phyloP scores from a whole-genome alignment of 2,329 filamentous ascomycete species.

The Pezicula rhizophila region DNA sequence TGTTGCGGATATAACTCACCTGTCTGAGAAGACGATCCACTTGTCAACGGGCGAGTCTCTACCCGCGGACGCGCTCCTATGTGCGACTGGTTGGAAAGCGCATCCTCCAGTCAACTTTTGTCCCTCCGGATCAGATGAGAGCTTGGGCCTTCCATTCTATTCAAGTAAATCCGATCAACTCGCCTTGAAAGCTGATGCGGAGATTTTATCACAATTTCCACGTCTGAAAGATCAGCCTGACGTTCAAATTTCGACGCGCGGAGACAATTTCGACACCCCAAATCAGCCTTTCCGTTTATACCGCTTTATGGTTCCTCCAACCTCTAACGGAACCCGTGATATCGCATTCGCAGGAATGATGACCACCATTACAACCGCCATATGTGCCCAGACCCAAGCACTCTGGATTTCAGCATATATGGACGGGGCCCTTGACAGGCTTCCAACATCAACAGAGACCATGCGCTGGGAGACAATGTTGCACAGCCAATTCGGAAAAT shows the following conservation, averaged over 20 bases:
- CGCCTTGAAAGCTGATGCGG: slow-evolving; percentile 39
- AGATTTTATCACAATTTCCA: slow-evolving; percentile 49
- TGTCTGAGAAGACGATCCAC: slow-evolving; percentile 41
- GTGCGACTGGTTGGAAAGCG: slow-evolving; percentile 54
- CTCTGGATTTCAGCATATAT: slow-evolving; percentile 65
- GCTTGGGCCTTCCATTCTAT: slow-evolving; percentile 37
- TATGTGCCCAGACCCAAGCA: slow-evolving; percentile 42
- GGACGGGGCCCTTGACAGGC: slow-evolving; percentile 37
- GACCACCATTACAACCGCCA: slow-evolving; percentile 36
- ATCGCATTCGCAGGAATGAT: slow-evolving; percentile 41
- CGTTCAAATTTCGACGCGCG: slow-evolving; percentile 36
- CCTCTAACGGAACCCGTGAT: slow-evolving; percentile 33
- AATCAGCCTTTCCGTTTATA: slow-evolving; percentile 35
- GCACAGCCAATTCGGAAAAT: slow-evolving; percentile 62
- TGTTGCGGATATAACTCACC: slow-evolving; percentile 42
- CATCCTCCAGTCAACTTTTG: slow-evolving; percentile 46
- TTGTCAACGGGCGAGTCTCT: slow-evolving; percentile 43
- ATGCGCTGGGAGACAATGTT: slow-evolving; percentile 52
- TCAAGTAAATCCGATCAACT: slow-evolving; percentile 28
- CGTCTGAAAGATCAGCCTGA: slow-evolving; percentile 45
- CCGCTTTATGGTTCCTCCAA: slow-evolving; percentile 40
- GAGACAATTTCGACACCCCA: slow-evolving; percentile 2
- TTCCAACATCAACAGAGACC: slow-evolving; percentile 26
- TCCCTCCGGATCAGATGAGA: slow-evolving; percentile 37
- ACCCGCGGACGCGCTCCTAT: slow-evolving; percentile 45